Percentiles rank a stretch among this genome's conserved stretches.
Evolutionary conservation across 164 flowering plant species (phyloP).

Genomic region (Pachysandra terminalis): DNA sequence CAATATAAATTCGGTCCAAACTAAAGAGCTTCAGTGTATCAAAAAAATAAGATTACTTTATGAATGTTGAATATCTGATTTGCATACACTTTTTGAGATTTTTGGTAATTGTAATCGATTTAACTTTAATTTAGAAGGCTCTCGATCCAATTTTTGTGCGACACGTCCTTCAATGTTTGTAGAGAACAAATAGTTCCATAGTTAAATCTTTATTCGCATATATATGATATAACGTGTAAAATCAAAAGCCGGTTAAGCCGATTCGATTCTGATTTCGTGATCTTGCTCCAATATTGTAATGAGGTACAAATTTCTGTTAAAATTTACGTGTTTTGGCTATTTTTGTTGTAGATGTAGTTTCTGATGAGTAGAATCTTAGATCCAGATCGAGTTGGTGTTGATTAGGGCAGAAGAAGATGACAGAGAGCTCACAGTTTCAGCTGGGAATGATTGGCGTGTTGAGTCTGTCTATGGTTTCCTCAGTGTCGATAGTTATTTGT

Average conservation of each 20-base stretch:
- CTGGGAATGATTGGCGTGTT: slow-evolving; percentile 74
- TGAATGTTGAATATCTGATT: too few species aligned
- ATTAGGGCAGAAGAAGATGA: slow-evolving; percentile 31
- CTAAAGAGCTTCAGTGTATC: too few species aligned
- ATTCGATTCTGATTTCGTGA: slow-evolving; percentile 5
- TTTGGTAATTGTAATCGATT: too few species aligned
- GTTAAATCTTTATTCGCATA: too few species aligned
- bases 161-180: too few species aligned
- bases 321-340: background rate
- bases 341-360: background rate
- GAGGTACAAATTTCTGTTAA: slow-evolving; percentile 5
- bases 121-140: too few species aligned
- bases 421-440: slow-evolving; percentile 53
- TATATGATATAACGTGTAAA: too few species aligned
- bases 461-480: slow-evolving; percentile 68
- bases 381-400: slow-evolving; percentile 14
- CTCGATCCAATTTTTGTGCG: too few species aligned
- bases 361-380: slow-evolving; percentile 13
- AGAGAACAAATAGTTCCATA: too few species aligned
- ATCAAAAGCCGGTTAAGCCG: slow-evolving; percentile 4
- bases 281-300: slow-evolving; percentile 5
- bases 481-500: slow-evolving; percentile 73
- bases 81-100: too few species aligned
- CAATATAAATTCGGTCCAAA: too few species aligned
- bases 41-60: too few species aligned